Percentiles rank a stretch among this genome's conserved stretches.
These are phyloP conservation scores for Sugiyamaella americana DNA, from an alignment of 805 yeast species.

Conservation along the genomic window DNA sequence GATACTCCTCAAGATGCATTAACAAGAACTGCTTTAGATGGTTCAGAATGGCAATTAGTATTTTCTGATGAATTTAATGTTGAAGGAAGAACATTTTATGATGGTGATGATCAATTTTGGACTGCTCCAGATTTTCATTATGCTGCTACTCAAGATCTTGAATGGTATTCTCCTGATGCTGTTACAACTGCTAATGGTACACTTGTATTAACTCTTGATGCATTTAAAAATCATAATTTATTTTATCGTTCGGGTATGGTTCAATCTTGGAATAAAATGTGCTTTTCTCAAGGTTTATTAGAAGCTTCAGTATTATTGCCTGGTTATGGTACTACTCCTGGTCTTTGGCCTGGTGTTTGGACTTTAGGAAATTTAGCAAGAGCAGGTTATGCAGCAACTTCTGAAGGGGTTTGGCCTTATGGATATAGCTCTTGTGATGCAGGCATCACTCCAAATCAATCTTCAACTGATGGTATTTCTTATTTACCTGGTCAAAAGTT, in stretches of 20 bases:
- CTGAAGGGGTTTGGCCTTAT: conserved; percentile 96
- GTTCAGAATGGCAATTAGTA: conserved; percentile 66
- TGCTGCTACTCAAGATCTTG: conserved; percentile 82
- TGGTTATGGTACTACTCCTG: conserved; percentile 67
- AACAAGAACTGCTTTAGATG: conserved; percentile 50
- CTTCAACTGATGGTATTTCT: conserved; percentile 82
- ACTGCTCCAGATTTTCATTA: conserved; percentile 78
- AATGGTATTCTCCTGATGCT: conserved; percentile 96
- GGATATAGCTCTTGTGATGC: conserved; percentile 83
- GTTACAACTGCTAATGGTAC: conserved; percentile 71
- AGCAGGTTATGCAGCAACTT: conserved; percentile 80
- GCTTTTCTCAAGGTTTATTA: conserved; percentile 77
- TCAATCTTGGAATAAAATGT: conserved; percentile 86
- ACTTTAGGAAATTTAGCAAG: conserved; percentile 88
- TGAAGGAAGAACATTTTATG: conserved; percentile 85
- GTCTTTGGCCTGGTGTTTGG: conserved; percentile 98
- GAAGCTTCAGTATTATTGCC: conserved; percentile 78
- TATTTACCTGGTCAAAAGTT: conserved; percentile 81
- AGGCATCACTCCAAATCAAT: conserved; percentile 91
- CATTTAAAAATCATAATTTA: conserved; percentile 69
- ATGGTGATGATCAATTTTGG: conserved; percentile 90
- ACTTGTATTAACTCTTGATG: conserved; percentile 65
- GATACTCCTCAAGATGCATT: conserved; percentile 57
- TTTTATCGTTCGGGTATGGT: conserved; percentile 87
- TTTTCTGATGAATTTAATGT: conserved; percentile 88